Conservation (phyloP, 2,329 filamentous ascomycete species). For the Microsporum audouinii region DNA sequence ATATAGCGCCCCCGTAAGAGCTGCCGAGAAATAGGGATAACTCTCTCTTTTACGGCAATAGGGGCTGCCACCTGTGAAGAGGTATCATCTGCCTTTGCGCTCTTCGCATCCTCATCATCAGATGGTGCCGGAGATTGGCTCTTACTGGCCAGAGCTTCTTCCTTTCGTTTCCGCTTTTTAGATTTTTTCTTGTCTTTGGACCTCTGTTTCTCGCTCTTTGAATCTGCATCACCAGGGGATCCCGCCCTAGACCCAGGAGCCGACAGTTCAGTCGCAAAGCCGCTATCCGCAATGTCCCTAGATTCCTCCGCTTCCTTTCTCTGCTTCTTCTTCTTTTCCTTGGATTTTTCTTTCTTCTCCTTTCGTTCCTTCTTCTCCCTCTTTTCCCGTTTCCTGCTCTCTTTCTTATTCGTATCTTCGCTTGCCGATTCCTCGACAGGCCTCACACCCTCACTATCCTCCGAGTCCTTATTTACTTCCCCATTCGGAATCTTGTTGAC, state of each 20-base stretch:
- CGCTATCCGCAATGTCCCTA: conserved; percentile 17
- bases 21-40: conserved; percentile 48
- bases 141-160: conserved; percentile 8
- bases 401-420: conserved; percentile 23
- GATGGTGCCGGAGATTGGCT: background rate
- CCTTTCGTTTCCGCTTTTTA: conserved; percentile 18
- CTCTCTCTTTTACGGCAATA: background rate
- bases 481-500: conserved; percentile 26
- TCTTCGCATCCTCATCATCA: background rate
- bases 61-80: background rate
- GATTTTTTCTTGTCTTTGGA: conserved; percentile 20
- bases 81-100: conserved; percentile 16
- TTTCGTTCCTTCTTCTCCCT: conserved; percentile 28
- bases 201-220: background rate
- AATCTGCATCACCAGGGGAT: conserved; percentile 13
- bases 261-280: background rate
- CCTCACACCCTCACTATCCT: background rate
- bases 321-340: conserved; percentile 17
- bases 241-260: conserved; percentile 5
- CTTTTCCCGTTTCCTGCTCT: conserved; percentile 16
- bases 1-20: conserved; percentile 72
- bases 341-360: conserved; percentile 22
- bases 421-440: conserved; percentile 14
- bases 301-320: conserved; percentile 15
- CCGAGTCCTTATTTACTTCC: background rate